These are phyloP conservation scores for Podaxis mareebaensis DNA, from an alignment of 768 basidiomycete species.

Conservation along the genomic window DNA sequence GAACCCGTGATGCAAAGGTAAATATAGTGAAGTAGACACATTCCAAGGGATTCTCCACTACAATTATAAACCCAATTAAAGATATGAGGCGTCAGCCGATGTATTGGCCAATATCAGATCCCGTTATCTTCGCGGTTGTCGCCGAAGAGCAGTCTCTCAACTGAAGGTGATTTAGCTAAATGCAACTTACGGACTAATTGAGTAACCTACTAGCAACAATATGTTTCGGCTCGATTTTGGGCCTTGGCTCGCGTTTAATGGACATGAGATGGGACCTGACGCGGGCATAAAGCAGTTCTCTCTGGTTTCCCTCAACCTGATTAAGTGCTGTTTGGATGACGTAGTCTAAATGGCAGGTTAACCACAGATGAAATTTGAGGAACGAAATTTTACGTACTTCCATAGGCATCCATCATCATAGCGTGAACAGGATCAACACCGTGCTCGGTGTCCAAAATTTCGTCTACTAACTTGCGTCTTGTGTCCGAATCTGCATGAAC, in stretches of 20 bases:
- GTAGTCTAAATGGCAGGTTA: conserved; percentile 56
- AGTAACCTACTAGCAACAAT: conserved; percentile 68
- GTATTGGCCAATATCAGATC: background rate
- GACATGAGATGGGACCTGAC: conserved; percentile 67
- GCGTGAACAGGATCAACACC: conserved; percentile 69
- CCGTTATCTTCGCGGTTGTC: conserved; percentile 2
- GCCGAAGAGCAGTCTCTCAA: conserved; percentile 12
- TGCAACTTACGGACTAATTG: background rate
- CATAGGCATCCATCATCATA: conserved; percentile 88
- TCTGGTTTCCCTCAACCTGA: conserved; percentile 72
- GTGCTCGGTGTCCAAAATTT: conserved; percentile 59
- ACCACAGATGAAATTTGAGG: background rate
- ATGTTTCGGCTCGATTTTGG: conserved; percentile 72
- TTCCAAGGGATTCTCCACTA: background rate
- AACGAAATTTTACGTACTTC: conserved; percentile 56
- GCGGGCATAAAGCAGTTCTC: conserved; percentile 58
- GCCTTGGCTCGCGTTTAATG: conserved; percentile 67
- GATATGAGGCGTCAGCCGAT: background rate
- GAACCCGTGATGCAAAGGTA: background rate
- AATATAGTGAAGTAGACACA: conserved; percentile 6
- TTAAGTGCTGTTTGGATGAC: conserved; percentile 79
- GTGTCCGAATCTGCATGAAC: conserved; percentile 62
- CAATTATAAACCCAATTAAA: background rate
- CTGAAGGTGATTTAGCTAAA: background rate
- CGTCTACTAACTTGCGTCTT: conserved; percentile 73